These are phyloP conservation scores for Gossypium aridum DNA, from an alignment of 441 rosid species.

Conservation along the genomic window DNA sequence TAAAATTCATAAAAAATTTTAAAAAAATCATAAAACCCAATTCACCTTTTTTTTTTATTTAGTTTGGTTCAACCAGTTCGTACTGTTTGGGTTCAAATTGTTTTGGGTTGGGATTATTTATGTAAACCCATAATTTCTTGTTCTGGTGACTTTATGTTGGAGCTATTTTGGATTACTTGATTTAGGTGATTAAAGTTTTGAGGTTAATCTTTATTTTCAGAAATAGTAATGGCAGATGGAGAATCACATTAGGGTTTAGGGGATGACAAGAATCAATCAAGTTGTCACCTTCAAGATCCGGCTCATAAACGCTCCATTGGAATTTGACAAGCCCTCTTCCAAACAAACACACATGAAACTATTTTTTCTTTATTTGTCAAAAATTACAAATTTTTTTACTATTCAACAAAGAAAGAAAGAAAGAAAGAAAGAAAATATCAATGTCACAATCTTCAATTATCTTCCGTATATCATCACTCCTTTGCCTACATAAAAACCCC, in stretches of 20 bases:
- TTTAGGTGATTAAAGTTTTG: no score
- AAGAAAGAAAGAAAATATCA: background rate
- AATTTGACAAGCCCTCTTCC: background rate
- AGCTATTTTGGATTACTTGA: no score
- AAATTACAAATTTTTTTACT: background rate
- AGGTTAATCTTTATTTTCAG: background rate
- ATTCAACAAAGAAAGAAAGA: background rate
- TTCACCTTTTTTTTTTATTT: no score
- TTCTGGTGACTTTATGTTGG: no score
- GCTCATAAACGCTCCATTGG: background rate
- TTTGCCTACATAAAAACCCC: conserved; percentile 21
- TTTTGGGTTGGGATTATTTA: no score
- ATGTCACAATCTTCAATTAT: conserved; percentile 9
- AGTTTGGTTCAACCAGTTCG: no score
- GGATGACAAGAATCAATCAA: background rate
- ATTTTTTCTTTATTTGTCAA: background rate
- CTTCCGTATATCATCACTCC: background rate
- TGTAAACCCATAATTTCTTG: no score
- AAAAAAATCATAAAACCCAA: no score
- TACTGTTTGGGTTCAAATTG: no score
- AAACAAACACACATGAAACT: background rate
- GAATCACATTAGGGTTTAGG: background rate
- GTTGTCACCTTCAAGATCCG: background rate
- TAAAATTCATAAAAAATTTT: no score
- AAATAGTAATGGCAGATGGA: background rate